These are phyloP conservation scores for Candida tropicalis DNA, from an alignment of 1,139 yeast species.

Conservation along the genomic window DNA sequence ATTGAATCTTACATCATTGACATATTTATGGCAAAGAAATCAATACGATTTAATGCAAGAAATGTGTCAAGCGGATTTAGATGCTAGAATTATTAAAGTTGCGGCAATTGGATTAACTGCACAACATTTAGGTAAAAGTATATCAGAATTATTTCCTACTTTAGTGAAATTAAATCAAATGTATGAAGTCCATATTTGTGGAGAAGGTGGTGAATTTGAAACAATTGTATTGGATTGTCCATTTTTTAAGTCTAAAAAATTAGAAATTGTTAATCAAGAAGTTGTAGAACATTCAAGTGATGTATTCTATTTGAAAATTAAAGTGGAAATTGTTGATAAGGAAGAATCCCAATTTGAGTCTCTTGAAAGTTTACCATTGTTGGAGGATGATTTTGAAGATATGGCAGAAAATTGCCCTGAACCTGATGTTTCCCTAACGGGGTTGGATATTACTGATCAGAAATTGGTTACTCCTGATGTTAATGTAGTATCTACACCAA, in stretches of 20 bases:
- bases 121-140: constrained; percentile 66
- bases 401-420: constrained; percentile 19
- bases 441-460: neutral
- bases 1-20: constrained; percentile 65
- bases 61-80: constrained; percentile 72
- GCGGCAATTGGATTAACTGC: constrained; percentile 85
- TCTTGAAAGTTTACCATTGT: constrained; percentile 43
- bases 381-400: constrained; percentile 52
- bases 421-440: constrained; percentile 1
- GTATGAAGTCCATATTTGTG: constrained; percentile 91
- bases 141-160: constrained; percentile 62
- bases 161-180: constrained; percentile 57
- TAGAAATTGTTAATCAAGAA: constrained; percentile 47
- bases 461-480: constrained; percentile 12
- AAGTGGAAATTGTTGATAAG: constrained; percentile 47
- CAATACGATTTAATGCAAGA: constrained; percentile 80
- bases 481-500: constrained; percentile 18
- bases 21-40: constrained; percentile 88
- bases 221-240: constrained; percentile 90
- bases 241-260: constrained; percentile 57
- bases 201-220: constrained; percentile 98
- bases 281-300: constrained; percentile 55
- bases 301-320: constrained; percentile 63
- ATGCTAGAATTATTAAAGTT: constrained; percentile 86
- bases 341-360: constrained; percentile 28